Evolutionary conservation across 2,329 filamentous ascomycete genomes (phyloP).

Genomic region (Fusarium palustre): DNA sequence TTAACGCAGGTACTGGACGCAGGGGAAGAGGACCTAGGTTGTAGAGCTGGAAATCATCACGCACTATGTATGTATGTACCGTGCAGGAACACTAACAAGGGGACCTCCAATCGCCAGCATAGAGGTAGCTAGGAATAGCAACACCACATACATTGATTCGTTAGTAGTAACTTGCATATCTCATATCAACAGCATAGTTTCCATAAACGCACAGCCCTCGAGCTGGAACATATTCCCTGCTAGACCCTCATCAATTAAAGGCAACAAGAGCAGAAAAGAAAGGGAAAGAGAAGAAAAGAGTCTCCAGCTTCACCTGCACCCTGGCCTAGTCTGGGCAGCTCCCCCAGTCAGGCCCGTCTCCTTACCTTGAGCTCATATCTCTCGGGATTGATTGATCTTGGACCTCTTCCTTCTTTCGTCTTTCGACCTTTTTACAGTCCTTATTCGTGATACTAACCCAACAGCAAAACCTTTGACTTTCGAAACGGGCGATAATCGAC

Average conservation of each 20-base stretch:
- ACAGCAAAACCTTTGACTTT: slow-evolving; percentile 19
- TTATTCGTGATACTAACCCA: slow-evolving; percentile 39
- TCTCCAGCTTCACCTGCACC: slow-evolving; percentile 36
- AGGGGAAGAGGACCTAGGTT: slow-evolving; percentile 16
- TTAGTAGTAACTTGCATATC: slow-evolving; percentile 3
- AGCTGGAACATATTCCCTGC: slow-evolving; percentile 32
- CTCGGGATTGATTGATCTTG: slow-evolving; percentile 9
- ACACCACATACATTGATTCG: slow-evolving; percentile 1
- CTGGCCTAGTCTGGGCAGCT: slow-evolving; percentile 22
- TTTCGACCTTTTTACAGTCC: slow-evolving; percentile 9
- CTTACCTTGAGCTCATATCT: slow-evolving; percentile 17
- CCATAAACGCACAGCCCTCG: slow-evolving; percentile 39
- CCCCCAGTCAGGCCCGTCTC: slow-evolving; percentile 28
- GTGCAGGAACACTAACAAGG: slow-evolving; percentile 36
- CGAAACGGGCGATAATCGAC: slow-evolving; percentile 38
- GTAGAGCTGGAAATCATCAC: slow-evolving; percentile 42
- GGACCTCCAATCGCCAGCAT: slow-evolving; percentile 2
- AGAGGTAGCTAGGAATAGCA: slow-evolving; percentile 21
- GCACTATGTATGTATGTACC: slow-evolving; percentile 39
- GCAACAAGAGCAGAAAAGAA: slow-evolving; percentile 2
- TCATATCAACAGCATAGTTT: slow-evolving; percentile 24
- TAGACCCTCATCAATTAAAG: slow-evolving; percentile 19
- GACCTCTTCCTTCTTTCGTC: slow-evolving; percentile 14
- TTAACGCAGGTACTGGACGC: slow-evolving; percentile 39
- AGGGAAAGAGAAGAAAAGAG: slow-evolving; percentile 16